Base-by-base conservation (phyloP, 352 stramenopile species). In the Pythium chondricola region DNA sequence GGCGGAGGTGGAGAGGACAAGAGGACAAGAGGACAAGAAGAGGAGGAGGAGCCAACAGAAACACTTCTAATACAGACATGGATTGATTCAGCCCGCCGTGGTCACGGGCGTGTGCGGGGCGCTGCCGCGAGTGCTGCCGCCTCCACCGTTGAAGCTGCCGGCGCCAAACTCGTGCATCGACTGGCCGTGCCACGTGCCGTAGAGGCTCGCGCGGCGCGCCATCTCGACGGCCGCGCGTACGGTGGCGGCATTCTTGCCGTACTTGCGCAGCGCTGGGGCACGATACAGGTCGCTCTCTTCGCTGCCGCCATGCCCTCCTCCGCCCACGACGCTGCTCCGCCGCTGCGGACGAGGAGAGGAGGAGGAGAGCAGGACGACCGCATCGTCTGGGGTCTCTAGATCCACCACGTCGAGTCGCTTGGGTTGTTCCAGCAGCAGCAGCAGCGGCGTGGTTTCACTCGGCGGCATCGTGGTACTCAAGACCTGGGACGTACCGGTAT, bases 281-380 rank as follows among this genome's bases (percentile, higher is more conserved):
- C 79, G 72, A 45, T 91, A 91, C 45, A 80, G 39, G 37, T 91
- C 76, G 55, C 74, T 87, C 43, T 80, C 78, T 25, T 83, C 65
- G 21, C 41, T 35, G 30, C 52, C 58, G 11, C 75, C 65, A 17
- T 47, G 58, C n/a, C 41, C 56, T 0, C 39, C 37, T 9, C 61
- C 39, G 0, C 58, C 52, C 7, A 62, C 61, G 20, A 43, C 36
- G 39, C 77, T 61, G 32, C 45, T 33, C 6, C 68, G 57, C 55
- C 72, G 40, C 38, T 71, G 3, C 49, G 69, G n/a, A n/a, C n/a
- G n/a, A n/a, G n/a, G n/a, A n/a, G n/a, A n/a, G 16, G 58, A 55
- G 31, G 73, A 56, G 31, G 73, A 36, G 16, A 79, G 55, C 36
- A 82, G 35, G 16, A 71, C 44, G 18, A 71, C 70, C 10, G 65